phyloP scores from a whole-genome alignment of 306 rosid species.

The Gillenia trifoliata region DNA sequence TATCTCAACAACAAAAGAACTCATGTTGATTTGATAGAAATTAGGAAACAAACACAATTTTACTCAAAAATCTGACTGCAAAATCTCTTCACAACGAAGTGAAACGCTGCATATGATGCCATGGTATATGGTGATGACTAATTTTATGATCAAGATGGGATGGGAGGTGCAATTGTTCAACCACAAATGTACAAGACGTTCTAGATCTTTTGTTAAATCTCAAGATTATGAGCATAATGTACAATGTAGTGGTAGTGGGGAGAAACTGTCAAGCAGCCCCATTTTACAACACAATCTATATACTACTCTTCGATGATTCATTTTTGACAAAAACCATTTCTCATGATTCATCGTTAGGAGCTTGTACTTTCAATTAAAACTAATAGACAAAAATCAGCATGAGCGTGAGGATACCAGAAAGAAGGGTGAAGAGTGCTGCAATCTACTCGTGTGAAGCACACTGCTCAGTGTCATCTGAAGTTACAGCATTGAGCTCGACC shows the following conservation, averaged over 20 bases:
- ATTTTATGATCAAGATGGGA: neutral
- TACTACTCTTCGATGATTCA: neutral
- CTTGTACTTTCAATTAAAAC: neutral
- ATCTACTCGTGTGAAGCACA: neutral
- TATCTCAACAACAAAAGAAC: neutral
- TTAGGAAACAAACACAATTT: neutral
- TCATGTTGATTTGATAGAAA: neutral
- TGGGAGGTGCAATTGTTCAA: neutral
- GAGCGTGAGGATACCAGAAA: neutral
- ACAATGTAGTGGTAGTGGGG: neutral
- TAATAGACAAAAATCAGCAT: neutral
- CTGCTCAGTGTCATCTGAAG: slow-evolving; percentile 49
- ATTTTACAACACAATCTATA: slow-evolving; percentile 4
- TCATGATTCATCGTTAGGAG: neutral
- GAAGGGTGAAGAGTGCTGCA: neutral
- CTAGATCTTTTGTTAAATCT: neutral
- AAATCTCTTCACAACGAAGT: neutral
- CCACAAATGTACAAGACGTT: neutral
- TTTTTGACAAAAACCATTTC: neutral
- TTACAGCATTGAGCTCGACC: slow-evolving; percentile 86
- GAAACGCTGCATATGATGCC: neutral
- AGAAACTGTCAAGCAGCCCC: neutral
- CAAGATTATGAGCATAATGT: neutral
- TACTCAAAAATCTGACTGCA: neutral
- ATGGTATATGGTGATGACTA: neutral